phyloP scores from a whole-genome alignment of 1,139 yeast species.

The Debaryomycetaceae sp. region DNA sequence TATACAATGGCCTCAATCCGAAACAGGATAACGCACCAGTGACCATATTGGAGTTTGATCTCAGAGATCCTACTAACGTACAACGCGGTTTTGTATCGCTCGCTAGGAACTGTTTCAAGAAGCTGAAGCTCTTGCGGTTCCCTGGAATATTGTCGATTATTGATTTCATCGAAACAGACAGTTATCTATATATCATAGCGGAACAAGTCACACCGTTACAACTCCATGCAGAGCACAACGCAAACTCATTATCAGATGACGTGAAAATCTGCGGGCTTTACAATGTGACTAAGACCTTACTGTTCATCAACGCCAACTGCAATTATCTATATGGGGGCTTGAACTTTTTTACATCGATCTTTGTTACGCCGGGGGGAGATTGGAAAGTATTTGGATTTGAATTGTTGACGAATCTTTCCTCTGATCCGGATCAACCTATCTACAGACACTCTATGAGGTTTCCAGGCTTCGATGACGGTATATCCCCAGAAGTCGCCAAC shows the following conservation, averaged over 20 bases:
- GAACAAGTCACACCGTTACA: slow-evolving; percentile 70
- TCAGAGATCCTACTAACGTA: slow-evolving; percentile 35
- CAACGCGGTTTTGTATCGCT: slow-evolving; percentile 32
- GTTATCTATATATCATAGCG: slow-evolving; percentile 64
- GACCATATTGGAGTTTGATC: slow-evolving; percentile 63
- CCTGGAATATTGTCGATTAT: slow-evolving; percentile 74
- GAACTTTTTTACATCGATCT: slow-evolving; percentile 50
- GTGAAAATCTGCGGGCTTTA: slow-evolving; percentile 57
- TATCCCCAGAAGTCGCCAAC: slow-evolving; percentile 43
- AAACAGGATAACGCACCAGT: slow-evolving; percentile 35
- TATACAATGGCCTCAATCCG: slow-evolving; percentile 46
- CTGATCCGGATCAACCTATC: slow-evolving; percentile 50
- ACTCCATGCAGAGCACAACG: slow-evolving; percentile 23
- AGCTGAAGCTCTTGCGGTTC: slow-evolving; percentile 63
- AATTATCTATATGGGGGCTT: slow-evolving; percentile 65
- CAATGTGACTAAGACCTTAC: slow-evolving; percentile 52
- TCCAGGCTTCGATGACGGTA: slow-evolving; percentile 23
- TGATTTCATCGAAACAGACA: slow-evolving; percentile 68
- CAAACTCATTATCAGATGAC: slow-evolving; percentile 26
- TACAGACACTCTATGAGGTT: slow-evolving; percentile 24
- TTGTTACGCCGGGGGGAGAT: slow-evolving; percentile 65
- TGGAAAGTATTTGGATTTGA: slow-evolving; percentile 89
- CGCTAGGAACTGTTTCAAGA: slow-evolving; percentile 63
- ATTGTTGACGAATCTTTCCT: slow-evolving; percentile 49
- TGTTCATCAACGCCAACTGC: slow-evolving; percentile 62